Percentiles rank a stretch among this genome's conserved stretches.
These are phyloP conservation scores for Xylogone sp. DNA, from an alignment of 2,329 filamentous ascomycete genomes.

Conservation along the genomic window DNA sequence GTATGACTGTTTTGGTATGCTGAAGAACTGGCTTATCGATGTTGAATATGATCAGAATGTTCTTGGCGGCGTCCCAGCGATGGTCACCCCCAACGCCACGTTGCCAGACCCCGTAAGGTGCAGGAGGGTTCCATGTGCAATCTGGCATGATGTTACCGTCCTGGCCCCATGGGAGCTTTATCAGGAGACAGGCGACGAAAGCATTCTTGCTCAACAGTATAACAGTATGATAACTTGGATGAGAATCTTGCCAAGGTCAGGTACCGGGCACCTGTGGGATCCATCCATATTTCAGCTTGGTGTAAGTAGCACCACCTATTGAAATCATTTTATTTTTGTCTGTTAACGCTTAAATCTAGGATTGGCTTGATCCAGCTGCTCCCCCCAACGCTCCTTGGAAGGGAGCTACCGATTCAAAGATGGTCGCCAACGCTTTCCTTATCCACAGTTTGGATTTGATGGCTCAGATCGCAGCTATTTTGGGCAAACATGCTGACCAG, in stretches of 20 bases:
- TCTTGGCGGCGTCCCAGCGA: conserved; percentile 16
- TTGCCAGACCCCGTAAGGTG: not conserved
- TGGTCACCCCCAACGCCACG: conserved; percentile 18
- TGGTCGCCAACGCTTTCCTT: conserved; percentile 6
- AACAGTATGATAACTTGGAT: conserved; percentile 7
- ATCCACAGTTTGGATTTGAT: conserved; percentile 1
- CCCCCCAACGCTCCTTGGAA: conserved; percentile 1
- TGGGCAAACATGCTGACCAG: not conserved
- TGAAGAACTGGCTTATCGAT: conserved; percentile 37
- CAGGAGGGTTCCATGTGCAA: not conserved
- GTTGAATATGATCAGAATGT: conserved; percentile 31
- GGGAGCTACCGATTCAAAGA: not conserved
- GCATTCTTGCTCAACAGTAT: conserved; percentile 8
- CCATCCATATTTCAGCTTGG: conserved; percentile 4
- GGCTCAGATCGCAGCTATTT: not conserved
- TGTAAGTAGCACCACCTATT: too few species aligned
- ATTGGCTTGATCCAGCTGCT: conserved; percentile 4
- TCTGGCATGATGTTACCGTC: conserved; percentile 10
- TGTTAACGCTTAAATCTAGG: conserved; percentile 2
- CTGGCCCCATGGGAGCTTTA: conserved; percentile 9
- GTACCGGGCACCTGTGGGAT: conserved; percentile 4
- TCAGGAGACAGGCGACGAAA: conserved; percentile 3
- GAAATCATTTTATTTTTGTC: not conserved
- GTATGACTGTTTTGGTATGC: conserved; percentile 34
- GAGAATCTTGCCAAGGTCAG: not conserved